Evolutionary conservation across 306 rosid species (phyloP).

Genomic region (Vicia villosa): DNA sequence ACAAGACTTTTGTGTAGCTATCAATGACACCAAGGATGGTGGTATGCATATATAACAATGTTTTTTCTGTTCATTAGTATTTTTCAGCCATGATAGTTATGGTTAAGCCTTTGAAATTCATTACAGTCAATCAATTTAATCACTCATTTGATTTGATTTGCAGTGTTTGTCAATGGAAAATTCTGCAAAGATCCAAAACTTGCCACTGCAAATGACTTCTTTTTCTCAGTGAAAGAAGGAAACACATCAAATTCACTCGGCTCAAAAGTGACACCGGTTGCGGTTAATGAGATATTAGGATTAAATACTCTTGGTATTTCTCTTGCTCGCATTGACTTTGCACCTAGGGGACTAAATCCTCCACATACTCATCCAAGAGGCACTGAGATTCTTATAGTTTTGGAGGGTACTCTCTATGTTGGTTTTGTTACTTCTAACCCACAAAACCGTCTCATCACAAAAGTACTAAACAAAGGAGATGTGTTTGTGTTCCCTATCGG

Average conservation of each 20-base stretch:
- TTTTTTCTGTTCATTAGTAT: no score
- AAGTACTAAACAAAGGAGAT: no score
- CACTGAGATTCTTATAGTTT: conserved; percentile 30
- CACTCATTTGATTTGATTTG: background rate
- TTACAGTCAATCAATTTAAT: background rate
- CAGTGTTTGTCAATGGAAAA: conserved; percentile 48
- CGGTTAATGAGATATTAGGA: no score
- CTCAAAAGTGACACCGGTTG: no score
- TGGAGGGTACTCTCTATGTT: conserved; percentile 40
- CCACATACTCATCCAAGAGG: conserved; percentile 31
- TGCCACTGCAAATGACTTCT: conserved; percentile 33
- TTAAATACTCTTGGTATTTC: no score
- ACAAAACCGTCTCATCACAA: conserved; percentile 23
- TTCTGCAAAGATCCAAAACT: conserved; percentile 45
- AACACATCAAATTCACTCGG: conserved; percentile 20
- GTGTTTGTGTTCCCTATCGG: no score
- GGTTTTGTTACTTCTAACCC: conserved; percentile 44
- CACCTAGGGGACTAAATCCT: no score
- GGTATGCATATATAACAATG: conserved; percentile 4
- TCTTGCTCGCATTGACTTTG: no score
- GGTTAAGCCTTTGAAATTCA: no score
- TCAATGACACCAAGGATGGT: conserved; percentile 27
- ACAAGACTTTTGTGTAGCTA: no score
- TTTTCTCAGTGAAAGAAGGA: conserved; percentile 22
- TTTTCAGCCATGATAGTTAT: no score